Evolutionary conservation across 495 filamentous ascomycete species (phyloP), one percentile per base, ranked within the genome.

Genomic region (Penicillium cinerascens): DNA sequence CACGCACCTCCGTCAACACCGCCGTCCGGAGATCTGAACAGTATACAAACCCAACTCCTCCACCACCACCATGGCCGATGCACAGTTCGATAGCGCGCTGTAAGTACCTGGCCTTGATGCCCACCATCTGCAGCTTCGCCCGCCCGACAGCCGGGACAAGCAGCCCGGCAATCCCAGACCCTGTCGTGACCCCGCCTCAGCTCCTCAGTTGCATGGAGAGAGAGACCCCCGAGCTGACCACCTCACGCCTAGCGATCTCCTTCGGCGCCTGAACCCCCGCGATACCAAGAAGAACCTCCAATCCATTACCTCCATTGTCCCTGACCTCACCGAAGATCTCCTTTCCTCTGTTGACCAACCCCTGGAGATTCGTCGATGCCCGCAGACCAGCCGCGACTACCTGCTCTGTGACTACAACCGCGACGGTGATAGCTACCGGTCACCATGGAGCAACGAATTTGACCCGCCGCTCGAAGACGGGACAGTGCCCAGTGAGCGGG

Each of bases 341-440:
- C 91, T 99, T 53, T 91, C 92, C 54, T 95, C 91, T 29, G 92
- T 97, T 55, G 93, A 99, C 72, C 91, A 96, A 68, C 95, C 95
- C 42, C 85, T 99, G 20, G 84, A 89, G 44, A 79, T 93, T 42
- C 85, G 85, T 52, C 87, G 87, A 54, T 97, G 93, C 78, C 77
- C 79, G 49, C 88, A 91, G 70, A 89, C 88, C 49, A 90, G 88
- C 55, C 87, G 92, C 47, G 93, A 97, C 75, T 99, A 96, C 75
- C 83, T 99, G 37, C 88, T 96, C 55, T 99, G 93, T 78, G 93
- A 99, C 79, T 99, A 97, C 78, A 99, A 99, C 79, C 91, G 93
- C 46, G 93, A 99, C 73, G 95, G 95, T 46, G 93, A 97, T 71
- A 91, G 86, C 73, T 95, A 95, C 78, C 87, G 93, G 27, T 93